These are phyloP conservation scores for Gnomoniopsis smithogilvyi DNA, from an alignment of 2,329 filamentous ascomycete genomes.

Conservation along the genomic window DNA sequence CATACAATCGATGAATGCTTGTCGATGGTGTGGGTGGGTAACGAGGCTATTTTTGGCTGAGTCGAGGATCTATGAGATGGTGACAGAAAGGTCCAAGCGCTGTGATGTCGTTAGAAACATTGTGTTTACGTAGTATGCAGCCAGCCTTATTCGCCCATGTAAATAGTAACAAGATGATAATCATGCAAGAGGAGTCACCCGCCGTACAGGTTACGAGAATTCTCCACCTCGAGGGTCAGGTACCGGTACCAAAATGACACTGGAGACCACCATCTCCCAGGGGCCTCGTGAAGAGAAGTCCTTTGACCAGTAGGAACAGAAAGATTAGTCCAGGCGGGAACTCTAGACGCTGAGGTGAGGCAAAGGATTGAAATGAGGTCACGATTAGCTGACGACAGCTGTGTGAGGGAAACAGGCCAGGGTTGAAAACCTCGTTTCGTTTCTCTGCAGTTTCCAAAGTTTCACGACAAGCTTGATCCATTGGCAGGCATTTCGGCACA, in stretches of 20 bases:
- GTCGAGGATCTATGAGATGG: background rate
- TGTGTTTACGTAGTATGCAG: too few relatives aligned
- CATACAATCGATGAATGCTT: background rate
- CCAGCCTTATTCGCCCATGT: too few relatives aligned
- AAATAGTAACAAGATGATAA: too few relatives aligned
- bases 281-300: background rate
- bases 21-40: background rate
- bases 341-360: conserved; percentile 7
- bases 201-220: too few relatives aligned
- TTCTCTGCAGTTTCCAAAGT: background rate
- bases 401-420: background rate
- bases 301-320: background rate
- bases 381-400: background rate
- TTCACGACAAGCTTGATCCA: background rate
- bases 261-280: background rate
- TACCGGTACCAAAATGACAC: conserved; percentile 9
- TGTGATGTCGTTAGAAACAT: background rate
- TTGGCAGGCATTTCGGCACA: background rate
- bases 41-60: background rate
- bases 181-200: too few relatives aligned
- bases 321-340: background rate
- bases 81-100: too few relatives aligned
- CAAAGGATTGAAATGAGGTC: background rate
- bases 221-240: background rate
- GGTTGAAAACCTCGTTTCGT: background rate